Base-by-base conservation (phyloP, 805 yeast species). In the Ogataea trehalophila region DNA sequence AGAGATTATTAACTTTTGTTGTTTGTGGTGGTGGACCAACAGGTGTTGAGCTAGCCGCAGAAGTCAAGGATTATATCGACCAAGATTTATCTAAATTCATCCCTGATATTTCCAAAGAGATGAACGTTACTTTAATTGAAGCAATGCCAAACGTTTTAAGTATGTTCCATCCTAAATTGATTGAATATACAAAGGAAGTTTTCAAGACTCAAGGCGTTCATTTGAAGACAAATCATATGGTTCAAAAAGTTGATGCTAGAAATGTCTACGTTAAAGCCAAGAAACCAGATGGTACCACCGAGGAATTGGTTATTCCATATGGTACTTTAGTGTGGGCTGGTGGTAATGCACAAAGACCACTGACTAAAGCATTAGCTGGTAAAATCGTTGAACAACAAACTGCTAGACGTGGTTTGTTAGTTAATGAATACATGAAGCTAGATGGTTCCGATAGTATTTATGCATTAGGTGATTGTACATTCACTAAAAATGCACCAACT, bases 21-120 rank as follows among this genome's bases (percentile, higher is more conserved):
- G 95, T 91, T 53, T 95, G 92, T 54, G 97, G 97, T 59, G 97
- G 97, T 68, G 97, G 97, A 49, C 97, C 97, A 63, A 90, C 97
- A 43, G 97, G 97, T 71, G 96, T 91, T 49, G 97, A 90, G 71
- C 85, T 88, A 57, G 97, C 97, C 57, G 97, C 95, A 60, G 97
- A 91, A 70, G 73, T 91, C 58, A 94, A 87, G 72, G 97, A 90
- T 69, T 91, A 87, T 71, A 85, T 89, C 53, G 94, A 87, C 69
- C 95, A 90, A 69, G 97, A 90, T 69, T 75, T 90, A 71, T 71
- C 73, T 61, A 86, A 83, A 71, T 87, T 94, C 90, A 83, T 87
- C 72, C 97, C 97, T 40, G 84, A 77, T 61, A 79, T 90, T 55
- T 82, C 87, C 53, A 72, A 75, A 60, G 97, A 90, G 66, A 80